These are phyloP conservation scores for Coffea canephora DNA, from an alignment of 257 asterid species.

Conservation along the genomic window DNA sequence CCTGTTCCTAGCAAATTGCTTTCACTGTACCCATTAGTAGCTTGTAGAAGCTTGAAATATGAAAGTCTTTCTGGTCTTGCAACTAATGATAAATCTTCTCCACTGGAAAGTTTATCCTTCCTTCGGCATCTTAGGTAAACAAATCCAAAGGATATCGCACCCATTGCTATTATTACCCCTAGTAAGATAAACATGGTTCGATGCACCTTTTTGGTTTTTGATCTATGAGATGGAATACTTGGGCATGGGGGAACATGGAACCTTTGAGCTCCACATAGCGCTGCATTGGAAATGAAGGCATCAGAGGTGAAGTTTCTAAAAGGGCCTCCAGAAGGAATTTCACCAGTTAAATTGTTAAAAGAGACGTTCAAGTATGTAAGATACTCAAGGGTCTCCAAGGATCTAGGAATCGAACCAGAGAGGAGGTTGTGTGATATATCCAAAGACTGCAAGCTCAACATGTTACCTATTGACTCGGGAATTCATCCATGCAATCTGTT, in stretches of 20 bases:
- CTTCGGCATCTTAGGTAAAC: background rate
- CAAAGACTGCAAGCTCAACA: background rate
- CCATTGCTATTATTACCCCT: background rate
- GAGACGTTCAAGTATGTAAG: constrained; percentile 1
- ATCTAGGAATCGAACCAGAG: background rate
- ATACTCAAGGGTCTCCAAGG: background rate
- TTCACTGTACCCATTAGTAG: background rate
- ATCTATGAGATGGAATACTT: background rate
- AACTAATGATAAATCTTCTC: background rate
- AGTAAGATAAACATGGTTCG: background rate
- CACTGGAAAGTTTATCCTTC: background rate
- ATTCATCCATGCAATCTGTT: background rate
- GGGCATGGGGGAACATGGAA: background rate
- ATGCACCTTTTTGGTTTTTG: background rate
- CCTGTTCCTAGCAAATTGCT: background rate
- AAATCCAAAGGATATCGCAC: background rate
- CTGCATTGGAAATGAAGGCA: background rate
- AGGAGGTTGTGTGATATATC: background rate
- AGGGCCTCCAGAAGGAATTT: background rate
- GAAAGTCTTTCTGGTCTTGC: background rate
- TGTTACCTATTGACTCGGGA: background rate
- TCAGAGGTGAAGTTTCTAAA: background rate
- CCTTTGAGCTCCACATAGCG: background rate
- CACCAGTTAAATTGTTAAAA: background rate
- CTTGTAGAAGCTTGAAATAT: background rate